Conservation (phyloP, 352 stramenopile genomes). For the Pilasporangium apinafurcum region DNA sequence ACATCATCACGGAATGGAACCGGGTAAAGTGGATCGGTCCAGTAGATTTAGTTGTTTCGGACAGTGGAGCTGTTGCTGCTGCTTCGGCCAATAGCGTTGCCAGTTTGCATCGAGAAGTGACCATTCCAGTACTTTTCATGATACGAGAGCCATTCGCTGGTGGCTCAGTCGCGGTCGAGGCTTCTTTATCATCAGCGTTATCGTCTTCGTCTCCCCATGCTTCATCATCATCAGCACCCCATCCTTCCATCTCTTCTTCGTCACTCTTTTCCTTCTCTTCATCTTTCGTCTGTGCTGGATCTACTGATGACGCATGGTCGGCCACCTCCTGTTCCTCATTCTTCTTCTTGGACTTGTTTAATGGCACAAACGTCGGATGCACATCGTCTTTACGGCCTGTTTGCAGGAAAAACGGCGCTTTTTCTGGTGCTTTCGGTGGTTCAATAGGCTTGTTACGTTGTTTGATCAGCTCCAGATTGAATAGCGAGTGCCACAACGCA, state of each 20-base stretch:
- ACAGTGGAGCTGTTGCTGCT: slow-evolving; percentile 4
- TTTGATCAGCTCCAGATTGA: slow-evolving; percentile 93
- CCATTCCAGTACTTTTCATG: slow-evolving; percentile 59
- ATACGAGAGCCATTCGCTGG: slow-evolving; percentile 41
- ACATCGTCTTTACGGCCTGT: slow-evolving; percentile 80
- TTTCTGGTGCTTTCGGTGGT: slow-evolving; percentile 90
- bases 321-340: slow-evolving; percentile 4
- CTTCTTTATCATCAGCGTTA: slow-evolving; percentile 18
- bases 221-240: slow-evolving; percentile 59
- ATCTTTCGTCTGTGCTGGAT: background rate
- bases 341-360: slow-evolving; percentile 19
- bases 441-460: slow-evolving; percentile 95
- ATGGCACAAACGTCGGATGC: slow-evolving; percentile 65
- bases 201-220: slow-evolving; percentile 53
- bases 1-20: slow-evolving; percentile 38
- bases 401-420: slow-evolving; percentile 95
- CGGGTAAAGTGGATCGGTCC: slow-evolving; percentile 19
- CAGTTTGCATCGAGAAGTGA: slow-evolving; percentile 69
- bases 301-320: background rate
- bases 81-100: slow-evolving; percentile 42
- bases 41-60: slow-evolving; percentile 5
- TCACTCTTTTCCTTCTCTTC: slow-evolving; percentile 14
- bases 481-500: slow-evolving; percentile 88
- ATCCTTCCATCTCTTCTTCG: slow-evolving; percentile 45
- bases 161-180: slow-evolving; percentile 9